These are phyloP conservation scores for Trichoderma atroviride DNA, from an alignment of 2,329 filamentous ascomycete species.

Conservation along the genomic window DNA sequence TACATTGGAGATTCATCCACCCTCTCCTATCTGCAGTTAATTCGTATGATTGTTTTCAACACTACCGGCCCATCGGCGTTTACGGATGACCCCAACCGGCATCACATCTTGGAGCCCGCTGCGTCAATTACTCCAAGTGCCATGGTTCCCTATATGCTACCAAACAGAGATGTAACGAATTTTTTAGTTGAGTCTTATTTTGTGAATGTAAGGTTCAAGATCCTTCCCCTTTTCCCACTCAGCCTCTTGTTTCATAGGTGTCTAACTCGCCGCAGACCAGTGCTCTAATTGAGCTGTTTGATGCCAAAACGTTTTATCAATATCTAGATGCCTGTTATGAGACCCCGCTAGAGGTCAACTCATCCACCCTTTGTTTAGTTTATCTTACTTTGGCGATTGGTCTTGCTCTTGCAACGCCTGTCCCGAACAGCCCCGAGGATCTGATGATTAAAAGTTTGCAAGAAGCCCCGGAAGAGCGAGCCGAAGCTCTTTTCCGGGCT, in stretches of 20 bases:
- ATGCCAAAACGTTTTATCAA: slow-evolving; percentile 52
- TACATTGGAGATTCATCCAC: slow-evolving; percentile 67
- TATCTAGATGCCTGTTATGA: slow-evolving; percentile 57
- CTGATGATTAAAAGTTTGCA: slow-evolving; percentile 55
- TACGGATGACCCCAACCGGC: slow-evolving; percentile 58
- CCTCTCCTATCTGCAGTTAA: slow-evolving; percentile 61
- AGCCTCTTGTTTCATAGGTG: slow-evolving; percentile 1
- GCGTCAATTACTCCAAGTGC: slow-evolving; percentile 45
- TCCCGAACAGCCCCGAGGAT: slow-evolving; percentile 52
- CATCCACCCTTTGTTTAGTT: slow-evolving; percentile 60
- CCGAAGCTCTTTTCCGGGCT: slow-evolving; percentile 65
- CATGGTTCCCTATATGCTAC: slow-evolving; percentile 41
- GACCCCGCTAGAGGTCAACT: slow-evolving; percentile 53
- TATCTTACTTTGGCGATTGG: slow-evolving; percentile 67
- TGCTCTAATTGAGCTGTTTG: slow-evolving; percentile 63
- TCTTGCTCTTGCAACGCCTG: slow-evolving; percentile 58
- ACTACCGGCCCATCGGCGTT: slow-evolving; percentile 58
- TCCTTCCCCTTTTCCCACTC: not conserved
- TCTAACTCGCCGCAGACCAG: slow-evolving; percentile 49
- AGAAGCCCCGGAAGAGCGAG: slow-evolving; percentile 52
- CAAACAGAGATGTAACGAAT: slow-evolving; percentile 56
- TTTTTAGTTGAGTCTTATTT: slow-evolving; percentile 57
- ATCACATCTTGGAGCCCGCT: slow-evolving; percentile 59
- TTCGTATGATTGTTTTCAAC: slow-evolving; percentile 62
- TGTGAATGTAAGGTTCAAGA: slow-evolving; percentile 51